A percentile compares a stretch with the other conserved stretches of the same genome.
phyloP scores from a whole-genome alignment of 108 stramenopile species.

The Stephanodiscus minutulus region DNA sequence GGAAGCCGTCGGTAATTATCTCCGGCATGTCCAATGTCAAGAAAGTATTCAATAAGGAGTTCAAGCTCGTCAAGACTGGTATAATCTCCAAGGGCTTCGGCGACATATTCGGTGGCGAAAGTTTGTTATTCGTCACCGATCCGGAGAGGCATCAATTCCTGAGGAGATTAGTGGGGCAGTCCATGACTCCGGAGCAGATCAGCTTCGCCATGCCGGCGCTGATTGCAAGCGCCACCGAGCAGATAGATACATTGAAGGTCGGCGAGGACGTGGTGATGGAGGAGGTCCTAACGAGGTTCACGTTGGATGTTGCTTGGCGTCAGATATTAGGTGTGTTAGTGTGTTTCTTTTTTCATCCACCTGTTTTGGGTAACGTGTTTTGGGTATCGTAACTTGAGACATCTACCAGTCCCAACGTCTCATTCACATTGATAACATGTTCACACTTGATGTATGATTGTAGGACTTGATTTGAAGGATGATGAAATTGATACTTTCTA shows the following conservation, averaged over 20 bases:
- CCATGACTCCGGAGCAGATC: conserved; percentile 45
- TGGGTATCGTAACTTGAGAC: too few species aligned
- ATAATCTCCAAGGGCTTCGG: neutral
- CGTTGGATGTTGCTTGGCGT: conserved; percentile 57
- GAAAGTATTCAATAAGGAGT: conserved; percentile 46
- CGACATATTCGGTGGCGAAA: conserved; percentile 22
- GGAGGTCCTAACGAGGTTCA: conserved; percentile 26
- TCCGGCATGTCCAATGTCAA: conserved; percentile 49
- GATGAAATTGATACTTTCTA: conserved; percentile 44
- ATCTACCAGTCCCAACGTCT: too few species aligned
- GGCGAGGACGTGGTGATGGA: conserved; percentile 19
- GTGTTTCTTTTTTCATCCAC: too few species aligned
- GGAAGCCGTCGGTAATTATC: conserved; percentile 40
- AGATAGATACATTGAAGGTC: conserved; percentile 28
- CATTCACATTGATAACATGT: too few species aligned
- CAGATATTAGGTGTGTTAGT: conserved; percentile 17
- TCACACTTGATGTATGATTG: neutral
- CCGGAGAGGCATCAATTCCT: conserved; percentile 33
- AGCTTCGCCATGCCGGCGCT: conserved; percentile 35
- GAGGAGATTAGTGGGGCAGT: conserved; percentile 31
- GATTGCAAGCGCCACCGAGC: conserved; percentile 23
- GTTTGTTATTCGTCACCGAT: conserved; percentile 29
- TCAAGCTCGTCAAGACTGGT: conserved; percentile 35
- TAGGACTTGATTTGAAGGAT: conserved; percentile 47
- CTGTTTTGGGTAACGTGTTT: too few species aligned